phyloP scores from a whole-genome alignment of 2,329 filamentous ascomycete genomes.

The Aspergillus hiratsukae region DNA sequence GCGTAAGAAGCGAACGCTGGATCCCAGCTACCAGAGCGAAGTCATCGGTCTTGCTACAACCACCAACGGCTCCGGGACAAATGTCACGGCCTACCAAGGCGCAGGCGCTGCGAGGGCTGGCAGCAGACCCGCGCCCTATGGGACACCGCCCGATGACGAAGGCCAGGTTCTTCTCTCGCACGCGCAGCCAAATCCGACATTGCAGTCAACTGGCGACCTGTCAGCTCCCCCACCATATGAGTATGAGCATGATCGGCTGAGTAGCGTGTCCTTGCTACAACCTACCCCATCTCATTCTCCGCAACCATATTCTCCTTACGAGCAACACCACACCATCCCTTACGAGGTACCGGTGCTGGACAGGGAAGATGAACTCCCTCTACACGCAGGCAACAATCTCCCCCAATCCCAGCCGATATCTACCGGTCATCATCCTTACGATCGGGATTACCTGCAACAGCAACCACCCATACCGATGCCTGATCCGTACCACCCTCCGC shows the following conservation, averaged over 20 bases:
- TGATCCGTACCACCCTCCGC: slow-evolving; percentile 26
- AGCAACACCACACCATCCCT: slow-evolving; percentile 12
- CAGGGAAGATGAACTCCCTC: slow-evolving; percentile 13
- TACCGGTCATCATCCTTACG: slow-evolving; percentile 12
- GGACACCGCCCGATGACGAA: slow-evolving; percentile 29
- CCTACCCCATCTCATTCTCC: slow-evolving; percentile 7
- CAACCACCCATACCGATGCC: slow-evolving; percentile 29
- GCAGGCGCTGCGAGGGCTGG: slow-evolving; percentile 18
- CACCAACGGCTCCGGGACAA: slow-evolving; percentile 5
- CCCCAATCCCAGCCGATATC: slow-evolving; percentile 10
- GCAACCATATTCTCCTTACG: slow-evolving; percentile 16
- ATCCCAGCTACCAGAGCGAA: slow-evolving; percentile 36
- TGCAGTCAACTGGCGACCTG: slow-evolving; percentile 11
- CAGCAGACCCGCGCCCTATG: slow-evolving; percentile 22
- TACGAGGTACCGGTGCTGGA: slow-evolving; percentile 14
- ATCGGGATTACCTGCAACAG: slow-evolving; percentile 23
- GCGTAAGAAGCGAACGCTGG: slow-evolving; percentile 47
- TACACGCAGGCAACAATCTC: slow-evolving; percentile 9
- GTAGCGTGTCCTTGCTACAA: slow-evolving; percentile 11
- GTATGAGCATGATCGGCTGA: slow-evolving; percentile 10
- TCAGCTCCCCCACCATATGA: slow-evolving; percentile 13
- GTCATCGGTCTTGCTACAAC: slow-evolving; percentile 27
- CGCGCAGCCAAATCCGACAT: slow-evolving; percentile 33
- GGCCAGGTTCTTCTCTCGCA: slow-evolving; percentile 36
- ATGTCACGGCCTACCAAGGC: slow-evolving; percentile 26